A percentile compares a stretch with the other conserved stretches of the same genome.
Evolutionary conservation across 306 rosid genomes (phyloP).

Genomic region (Hylodesmum podocarpum): DNA sequence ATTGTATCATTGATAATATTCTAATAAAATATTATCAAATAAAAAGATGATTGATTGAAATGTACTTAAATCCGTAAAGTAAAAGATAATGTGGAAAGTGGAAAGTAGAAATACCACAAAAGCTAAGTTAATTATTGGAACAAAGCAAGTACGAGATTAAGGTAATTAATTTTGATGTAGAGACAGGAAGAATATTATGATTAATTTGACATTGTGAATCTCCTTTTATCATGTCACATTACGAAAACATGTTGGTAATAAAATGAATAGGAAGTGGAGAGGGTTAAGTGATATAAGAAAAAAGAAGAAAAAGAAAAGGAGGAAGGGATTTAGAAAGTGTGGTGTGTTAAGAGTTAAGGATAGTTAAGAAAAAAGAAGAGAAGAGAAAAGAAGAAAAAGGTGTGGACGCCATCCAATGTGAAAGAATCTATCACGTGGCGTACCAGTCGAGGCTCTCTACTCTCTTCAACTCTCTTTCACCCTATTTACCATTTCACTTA

Average conservation of each 20-base stretch:
- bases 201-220: background rate
- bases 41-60: too few species aligned
- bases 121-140: background rate
- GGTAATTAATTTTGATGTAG: background rate
- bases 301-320: background rate
- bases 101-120: slow-evolving; percentile 8
- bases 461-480: slow-evolving; percentile 35
- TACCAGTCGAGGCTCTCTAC: slow-evolving; percentile 52
- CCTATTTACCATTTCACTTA: background rate
- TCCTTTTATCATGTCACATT: too few species aligned
- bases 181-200: background rate
- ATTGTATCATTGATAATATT: too few species aligned
- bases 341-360: background rate
- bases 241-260: too few species aligned
- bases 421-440: slow-evolving; percentile 72
- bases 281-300: background rate
- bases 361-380: background rate
- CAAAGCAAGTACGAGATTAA: background rate
- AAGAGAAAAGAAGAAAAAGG: slow-evolving; percentile 46
- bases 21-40: too few species aligned
- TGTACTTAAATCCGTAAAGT: too few species aligned
- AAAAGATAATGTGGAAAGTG: too few species aligned
- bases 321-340: background rate
- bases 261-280: background rate
- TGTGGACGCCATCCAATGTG: slow-evolving; percentile 46